Conservation (phyloP, 1,139 yeast genomes). For the Kurtzmaniella quercitrusa region DNA sequence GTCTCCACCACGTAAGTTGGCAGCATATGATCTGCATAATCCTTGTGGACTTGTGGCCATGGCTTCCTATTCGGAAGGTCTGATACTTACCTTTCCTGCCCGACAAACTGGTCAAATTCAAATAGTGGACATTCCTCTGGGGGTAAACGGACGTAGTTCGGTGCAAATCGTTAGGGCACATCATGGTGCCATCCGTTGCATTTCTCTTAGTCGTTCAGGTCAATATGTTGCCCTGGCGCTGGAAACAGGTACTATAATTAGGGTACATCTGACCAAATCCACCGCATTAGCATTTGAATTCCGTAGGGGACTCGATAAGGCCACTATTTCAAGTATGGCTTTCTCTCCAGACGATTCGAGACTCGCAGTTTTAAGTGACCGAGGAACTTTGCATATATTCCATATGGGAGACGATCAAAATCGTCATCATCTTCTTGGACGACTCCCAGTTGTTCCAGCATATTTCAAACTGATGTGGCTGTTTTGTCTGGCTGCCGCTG, state of each 20-base stretch:
- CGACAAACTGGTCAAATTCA: conserved; percentile 72
- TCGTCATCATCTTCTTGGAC: conserved; percentile 65
- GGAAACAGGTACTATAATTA: conserved; percentile 77
- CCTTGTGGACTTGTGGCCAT: conserved; percentile 1
- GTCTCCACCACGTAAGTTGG: conserved; percentile 68
- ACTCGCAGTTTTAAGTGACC: conserved; percentile 84
- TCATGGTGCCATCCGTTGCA: conserved; percentile 60
- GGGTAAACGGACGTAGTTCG: conserved; percentile 56
- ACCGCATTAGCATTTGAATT: conserved; percentile 78
- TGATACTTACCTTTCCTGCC: conserved; percentile 71
- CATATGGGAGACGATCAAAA: conserved; percentile 42
- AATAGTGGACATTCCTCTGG: conserved; percentile 62
- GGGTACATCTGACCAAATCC: conserved; percentile 71
- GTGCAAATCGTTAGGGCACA: conserved; percentile 83
- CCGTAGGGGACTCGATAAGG: conserved; percentile 83
- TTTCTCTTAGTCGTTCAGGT: conserved; percentile 70
- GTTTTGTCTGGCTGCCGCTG: conserved; percentile 51
- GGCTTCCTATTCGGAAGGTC: conserved; percentile 18
- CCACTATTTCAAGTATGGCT: conserved; percentile 74
- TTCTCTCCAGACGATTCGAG: conserved; percentile 73
- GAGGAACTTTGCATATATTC: conserved; percentile 82
- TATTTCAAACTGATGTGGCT: conserved; percentile 91
- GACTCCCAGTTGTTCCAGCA: conserved; percentile 60
- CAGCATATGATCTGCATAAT: conserved; percentile 49
- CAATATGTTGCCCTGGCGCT: conserved; percentile 84